Evolutionary conservation across 78 protist species (phyloP).

Genomic region (Dictyostelium capitatum): DNA sequence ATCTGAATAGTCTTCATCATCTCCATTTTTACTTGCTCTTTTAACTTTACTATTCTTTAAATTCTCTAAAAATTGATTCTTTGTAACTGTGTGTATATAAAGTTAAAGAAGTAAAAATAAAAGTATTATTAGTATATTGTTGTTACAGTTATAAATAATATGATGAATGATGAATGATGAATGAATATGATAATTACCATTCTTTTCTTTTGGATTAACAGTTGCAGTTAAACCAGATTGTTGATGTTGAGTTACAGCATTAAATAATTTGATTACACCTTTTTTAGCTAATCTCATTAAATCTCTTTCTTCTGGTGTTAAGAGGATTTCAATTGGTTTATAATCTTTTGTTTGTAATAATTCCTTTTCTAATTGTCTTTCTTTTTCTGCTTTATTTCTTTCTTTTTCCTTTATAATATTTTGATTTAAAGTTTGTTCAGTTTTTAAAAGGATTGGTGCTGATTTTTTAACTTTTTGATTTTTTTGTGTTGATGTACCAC

Average conservation of each 20-base stretch:
- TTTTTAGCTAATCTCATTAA: conserved; percentile 38
- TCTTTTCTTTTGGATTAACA: conserved; percentile 28
- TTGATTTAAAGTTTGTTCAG: conserved; percentile 27
- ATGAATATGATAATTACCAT: conserved; percentile 41
- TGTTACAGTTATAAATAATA: no score
- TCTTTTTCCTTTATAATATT: conserved; percentile 10
- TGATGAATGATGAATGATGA: no score
- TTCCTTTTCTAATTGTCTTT: conserved; percentile 28
- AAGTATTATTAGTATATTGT: no score
- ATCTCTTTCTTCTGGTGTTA: conserved; percentile 55
- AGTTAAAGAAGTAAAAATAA: no score
- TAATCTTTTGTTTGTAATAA: conserved; percentile 22
- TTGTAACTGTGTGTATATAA: no score
- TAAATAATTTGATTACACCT: conserved; percentile 74
- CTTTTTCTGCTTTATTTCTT: conserved; percentile 6
- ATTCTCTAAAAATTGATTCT: conserved; percentile 61
- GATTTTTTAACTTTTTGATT: background rate
- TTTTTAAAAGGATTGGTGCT: conserved; percentile 54
- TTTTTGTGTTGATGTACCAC: conserved; percentile 3
- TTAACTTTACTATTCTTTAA: conserved; percentile 26
- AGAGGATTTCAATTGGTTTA: conserved; percentile 32
- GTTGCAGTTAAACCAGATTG: conserved; percentile 2
- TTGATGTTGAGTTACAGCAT: conserved; percentile 77
- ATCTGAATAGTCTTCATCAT: conserved; percentile 1
- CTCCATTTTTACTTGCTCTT: background rate